Conservation (phyloP, 1,139 yeast genomes). For the Blastobotrys proliferans region DNA sequence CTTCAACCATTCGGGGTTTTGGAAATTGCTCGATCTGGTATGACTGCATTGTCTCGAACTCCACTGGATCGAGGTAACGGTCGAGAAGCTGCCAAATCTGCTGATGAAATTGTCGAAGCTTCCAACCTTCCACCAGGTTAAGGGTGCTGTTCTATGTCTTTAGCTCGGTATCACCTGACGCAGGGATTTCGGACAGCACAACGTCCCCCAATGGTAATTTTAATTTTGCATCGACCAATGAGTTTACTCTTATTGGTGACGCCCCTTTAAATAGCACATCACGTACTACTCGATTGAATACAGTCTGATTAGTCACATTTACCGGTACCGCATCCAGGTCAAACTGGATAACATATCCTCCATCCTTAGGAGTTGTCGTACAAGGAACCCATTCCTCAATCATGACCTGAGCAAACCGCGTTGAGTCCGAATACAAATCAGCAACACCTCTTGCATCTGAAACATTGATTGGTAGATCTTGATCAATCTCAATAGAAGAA, state of each 20-base stretch:
- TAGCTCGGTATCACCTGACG: constrained; percentile 17
- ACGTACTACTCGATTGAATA: constrained; percentile 29
- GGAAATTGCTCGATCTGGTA: constrained; percentile 96
- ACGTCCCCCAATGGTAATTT: constrained; percentile 40
- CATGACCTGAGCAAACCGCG: constrained; percentile 30
- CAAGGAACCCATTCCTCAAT: constrained; percentile 36
- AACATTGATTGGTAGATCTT: constrained; percentile 18
- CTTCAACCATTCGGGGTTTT: constrained; percentile 93
- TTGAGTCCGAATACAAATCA: constrained; percentile 27
- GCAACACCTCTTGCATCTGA: constrained; percentile 29
- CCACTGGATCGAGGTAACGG: constrained; percentile 56
- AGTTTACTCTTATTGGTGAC: constrained; percentile 29
- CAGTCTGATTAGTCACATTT: constrained; percentile 30
- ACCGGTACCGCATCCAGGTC: constrained; percentile 31
- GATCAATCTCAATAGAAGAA: constrained; percentile 17
- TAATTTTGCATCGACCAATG: constrained; percentile 37
- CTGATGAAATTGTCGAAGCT: constrained; percentile 52
- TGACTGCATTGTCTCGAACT: constrained; percentile 98
- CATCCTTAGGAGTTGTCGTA: constrained; percentile 22
- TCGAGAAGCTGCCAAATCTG: constrained; percentile 50
- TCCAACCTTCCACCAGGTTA: constrained; percentile 83
- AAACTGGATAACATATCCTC: constrained; percentile 26
- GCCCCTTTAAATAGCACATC: constrained; percentile 29
- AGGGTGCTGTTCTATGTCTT: too few species aligned
- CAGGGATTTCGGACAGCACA: constrained; percentile 29